phyloP scores from a whole-genome alignment of 257 asterid species.

The Solanum gracilifrons region DNA sequence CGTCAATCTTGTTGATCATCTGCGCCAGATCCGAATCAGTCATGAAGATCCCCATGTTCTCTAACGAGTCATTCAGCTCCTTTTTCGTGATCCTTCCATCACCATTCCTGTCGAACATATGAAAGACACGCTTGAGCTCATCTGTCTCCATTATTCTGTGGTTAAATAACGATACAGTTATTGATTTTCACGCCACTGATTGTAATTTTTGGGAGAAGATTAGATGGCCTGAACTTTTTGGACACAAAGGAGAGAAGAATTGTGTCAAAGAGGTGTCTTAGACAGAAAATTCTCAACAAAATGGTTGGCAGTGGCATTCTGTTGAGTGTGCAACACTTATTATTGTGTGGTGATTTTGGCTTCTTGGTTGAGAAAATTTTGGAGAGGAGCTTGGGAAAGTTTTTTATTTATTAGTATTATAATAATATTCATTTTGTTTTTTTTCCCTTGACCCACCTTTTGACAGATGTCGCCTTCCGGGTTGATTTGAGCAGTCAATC shows the following conservation, averaged over 20 bases:
- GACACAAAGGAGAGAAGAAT: constrained; percentile 10
- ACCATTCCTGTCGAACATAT: constrained; percentile 5
- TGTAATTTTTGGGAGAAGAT: not conserved
- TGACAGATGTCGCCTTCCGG: not conserved
- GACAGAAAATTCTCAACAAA: constrained; percentile 3
- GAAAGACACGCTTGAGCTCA: constrained; percentile 1
- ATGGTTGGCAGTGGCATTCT: constrained; percentile 7
- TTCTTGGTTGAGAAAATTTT: not conserved
- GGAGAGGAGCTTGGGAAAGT: not conserved
- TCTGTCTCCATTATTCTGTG: not conserved
- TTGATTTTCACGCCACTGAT: not conserved
- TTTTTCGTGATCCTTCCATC: constrained; percentile 1
- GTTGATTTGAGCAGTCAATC: not conserved
- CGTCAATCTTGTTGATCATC: constrained; percentile 3
- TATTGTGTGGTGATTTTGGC: not conserved
- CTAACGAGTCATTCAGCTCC: constrained; percentile 2
- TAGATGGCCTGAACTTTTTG: constrained; percentile 5
- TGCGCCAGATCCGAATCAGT: not conserved
- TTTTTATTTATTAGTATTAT: not conserved
- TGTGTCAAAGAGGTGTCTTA: constrained; percentile 7
- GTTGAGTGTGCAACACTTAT: not conserved
- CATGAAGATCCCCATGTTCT: constrained; percentile 11
- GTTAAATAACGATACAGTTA: not conserved
- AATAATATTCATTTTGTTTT: not conserved
- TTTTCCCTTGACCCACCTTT: not conserved